Evolutionary conservation across 495 filamentous ascomycete genomes (phyloP), one percentile per base, ranked within the genome.

Genomic region (Penicillium dipodomyicola): DNA sequence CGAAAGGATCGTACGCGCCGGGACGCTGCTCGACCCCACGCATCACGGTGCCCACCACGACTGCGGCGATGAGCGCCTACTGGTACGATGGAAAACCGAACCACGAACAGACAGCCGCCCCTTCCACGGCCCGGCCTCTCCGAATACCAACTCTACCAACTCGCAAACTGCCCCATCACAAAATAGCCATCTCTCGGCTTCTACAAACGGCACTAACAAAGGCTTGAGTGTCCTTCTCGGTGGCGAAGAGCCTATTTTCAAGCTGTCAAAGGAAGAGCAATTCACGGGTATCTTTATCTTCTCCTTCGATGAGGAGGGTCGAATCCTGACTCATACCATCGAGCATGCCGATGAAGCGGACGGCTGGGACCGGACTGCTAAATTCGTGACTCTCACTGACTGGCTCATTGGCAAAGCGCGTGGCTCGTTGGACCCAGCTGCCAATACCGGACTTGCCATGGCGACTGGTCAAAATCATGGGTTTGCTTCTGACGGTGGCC

Each of bases 241-340:
- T 27, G 82, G 85, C 17, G 88, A 91, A 63, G 76, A 83, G 19
- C 83, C 85, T 5, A 85, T 92, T 23, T 85, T 89, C 56, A 87
- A 90, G 55, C 74, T 92, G 23, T 82, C 85, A 12, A 86, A 88
- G 49, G 75, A 78, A 47, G 73, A 75, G 46, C 73, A 77, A 40
- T 77, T 79, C 45, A 75, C 71, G 17, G 94, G 94, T 0, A 60
- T 97, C 15, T 98, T 98, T 68, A 84, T 96, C 46, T 98, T 98
- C 72, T 90, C 94, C 51, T 98, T 98, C 71, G 95, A 98, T 65
- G 83, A 87, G 57, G 85, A 95, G 59, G 94, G 95, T 3, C 77
- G 91, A 48, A 85, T 98, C 25, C 60, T 87, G 46, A 86, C 80
- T 51, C 94, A 97, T 74, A 94, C 89, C 0, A 97, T 98, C 67